Base-by-base conservation (phyloP, 345 rosid genomes). In the Moringa oleifera region DNA sequence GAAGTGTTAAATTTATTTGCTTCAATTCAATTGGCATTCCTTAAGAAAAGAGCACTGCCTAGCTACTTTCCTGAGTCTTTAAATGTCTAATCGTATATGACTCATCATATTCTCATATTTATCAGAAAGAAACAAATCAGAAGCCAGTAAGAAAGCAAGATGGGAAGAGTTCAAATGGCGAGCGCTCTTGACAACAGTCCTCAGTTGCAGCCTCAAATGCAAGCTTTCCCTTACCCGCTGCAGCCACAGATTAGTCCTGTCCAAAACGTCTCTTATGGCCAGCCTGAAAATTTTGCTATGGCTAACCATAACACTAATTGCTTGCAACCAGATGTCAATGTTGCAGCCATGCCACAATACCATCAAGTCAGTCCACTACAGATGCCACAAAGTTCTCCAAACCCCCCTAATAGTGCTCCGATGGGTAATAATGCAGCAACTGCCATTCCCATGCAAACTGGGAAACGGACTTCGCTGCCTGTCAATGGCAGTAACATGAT, bases 81-180 rank as follows among this genome's bases (percentile, higher is more conserved):
- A n/a, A n/a, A n/a, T n/a, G n/a, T n/a, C n/a, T n/a, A n/a, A n/a
- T n/a, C n/a, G n/a, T n/a, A n/a, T n/a, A n/a, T n/a, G n/a, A n/a
- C n/a, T n/a, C n/a, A n/a, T n/a, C n/a, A n/a, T n/a, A n/a, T n/a
- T n/a, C n/a, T n/a, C n/a, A n/a, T n/a, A n/a, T n/a, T n/a, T n/a
- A n/a, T n/a, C n/a, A n/a, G n/a, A n/a, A 10, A 61, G 46, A 61
- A 19, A 21, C 6, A 60, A 45, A 3, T 4, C 0, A 23, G 52
- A 33, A 33, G 11, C 37, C 37, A 33, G 36, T 52, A 52, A 56
- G 21, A 19, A 17, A 36, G n/a, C 9, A 67, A 63, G 47, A 73
- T 68, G 73, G 77, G 73, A 17, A 65, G 73, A 55, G 19, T 68
- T 28, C 63, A 36, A 21, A 17, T 22, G 55, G 65, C 20, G 51